Percentiles rank a stretch among this genome's conserved stretches.
phyloP scores from a whole-genome alignment of 345 rosid genomes.

The Lumnitzera racemosa region DNA sequence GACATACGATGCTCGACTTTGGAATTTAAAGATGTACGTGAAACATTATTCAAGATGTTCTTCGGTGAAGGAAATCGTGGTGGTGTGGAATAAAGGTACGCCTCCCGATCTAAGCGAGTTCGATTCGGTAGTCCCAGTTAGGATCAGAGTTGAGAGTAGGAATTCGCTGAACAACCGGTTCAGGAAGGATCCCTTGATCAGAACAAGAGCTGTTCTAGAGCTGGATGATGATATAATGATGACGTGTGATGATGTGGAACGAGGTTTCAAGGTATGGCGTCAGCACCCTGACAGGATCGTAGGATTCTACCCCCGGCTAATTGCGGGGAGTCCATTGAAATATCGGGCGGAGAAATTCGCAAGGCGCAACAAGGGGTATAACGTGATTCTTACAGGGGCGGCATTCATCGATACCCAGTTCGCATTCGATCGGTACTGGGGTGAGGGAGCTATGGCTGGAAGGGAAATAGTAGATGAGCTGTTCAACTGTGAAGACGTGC shows the following conservation, averaged over 20 bases:
- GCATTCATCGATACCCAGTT: constrained; percentile 62
- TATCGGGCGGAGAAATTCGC: constrained; percentile 80
- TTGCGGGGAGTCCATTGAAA: constrained; percentile 41
- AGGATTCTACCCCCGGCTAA: constrained; percentile 83
- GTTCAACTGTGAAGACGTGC: constrained; percentile 88
- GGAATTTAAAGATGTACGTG: constrained; percentile 93
- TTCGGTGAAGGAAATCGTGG: constrained; percentile 84
- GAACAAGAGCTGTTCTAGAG: constrained; percentile 79
- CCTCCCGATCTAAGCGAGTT: constrained; percentile 60
- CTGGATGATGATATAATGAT: constrained; percentile 98
- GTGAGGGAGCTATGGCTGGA: constrained; percentile 51
- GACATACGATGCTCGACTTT: constrained; percentile 95
- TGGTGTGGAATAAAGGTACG: constrained; percentile 92
- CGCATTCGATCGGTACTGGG: constrained; percentile 66
- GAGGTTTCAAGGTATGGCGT: constrained; percentile 87
- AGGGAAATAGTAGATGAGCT: constrained; percentile 54
- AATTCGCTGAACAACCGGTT: constrained; percentile 90
- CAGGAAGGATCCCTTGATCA: constrained; percentile 57
- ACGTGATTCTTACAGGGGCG: constrained; percentile 93
- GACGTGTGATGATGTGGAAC: constrained; percentile 72
- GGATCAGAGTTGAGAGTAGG: constrained; percentile 62
- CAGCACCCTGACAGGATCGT: constrained; percentile 77
- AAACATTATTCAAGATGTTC: constrained; percentile 91
- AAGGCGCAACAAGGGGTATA: constrained; percentile 61
- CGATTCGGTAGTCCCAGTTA: constrained; percentile 79